Evolutionary conservation across 2,329 filamentous ascomycete genomes (phyloP), one percentile per base, ranked within the genome.

Genomic region (Elsinoe necatrix): DNA sequence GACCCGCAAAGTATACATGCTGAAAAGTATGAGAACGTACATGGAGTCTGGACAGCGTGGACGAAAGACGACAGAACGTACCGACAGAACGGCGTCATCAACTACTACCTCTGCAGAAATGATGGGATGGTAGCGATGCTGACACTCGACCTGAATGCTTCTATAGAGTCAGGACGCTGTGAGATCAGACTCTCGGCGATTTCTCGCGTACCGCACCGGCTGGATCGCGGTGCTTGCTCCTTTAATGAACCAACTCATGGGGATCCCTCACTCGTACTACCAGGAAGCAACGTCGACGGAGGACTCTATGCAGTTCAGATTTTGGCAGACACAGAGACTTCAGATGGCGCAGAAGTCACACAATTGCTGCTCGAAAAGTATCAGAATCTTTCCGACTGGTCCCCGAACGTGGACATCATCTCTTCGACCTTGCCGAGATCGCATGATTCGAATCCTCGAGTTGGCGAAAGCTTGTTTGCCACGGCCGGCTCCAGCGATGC

Each of bases 351-450:
- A 65, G 31, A 68, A 68, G 54, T 66, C 62, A 12, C 20, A 23
- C 5, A 6, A 27, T n/a, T 45, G 41, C 20, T 45, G n/a, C 58
- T 58, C 59, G 12, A 55, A 54, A 31, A 20, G 14, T 34, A 47
- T 21, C 54, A 56, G 31, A n/a, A 7, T 12, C 80, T 95, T 55
- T 79, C 80, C 16, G 83, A 83, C 59, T 84, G 77, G 75, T 73
- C 76, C 0, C 77, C 81, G 3, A 70, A 79, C 47, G 74, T 76
- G 39, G 77, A 84, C 62, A 65, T 74, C 57, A 62, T 70, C 16
- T 62, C 72, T 25, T 64, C 68, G n/a, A 63, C 18, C 57, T 62
- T 60, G 58, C 63, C 31, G 65, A 58, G 59, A 56, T 64, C 58
- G 59, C 34, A 59, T 8, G 54, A 56, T 20, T 23, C 20, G 16